Conservation (phyloP, 1,284 basidiomycete genomes). For the Trichosporon sp. region DNA sequence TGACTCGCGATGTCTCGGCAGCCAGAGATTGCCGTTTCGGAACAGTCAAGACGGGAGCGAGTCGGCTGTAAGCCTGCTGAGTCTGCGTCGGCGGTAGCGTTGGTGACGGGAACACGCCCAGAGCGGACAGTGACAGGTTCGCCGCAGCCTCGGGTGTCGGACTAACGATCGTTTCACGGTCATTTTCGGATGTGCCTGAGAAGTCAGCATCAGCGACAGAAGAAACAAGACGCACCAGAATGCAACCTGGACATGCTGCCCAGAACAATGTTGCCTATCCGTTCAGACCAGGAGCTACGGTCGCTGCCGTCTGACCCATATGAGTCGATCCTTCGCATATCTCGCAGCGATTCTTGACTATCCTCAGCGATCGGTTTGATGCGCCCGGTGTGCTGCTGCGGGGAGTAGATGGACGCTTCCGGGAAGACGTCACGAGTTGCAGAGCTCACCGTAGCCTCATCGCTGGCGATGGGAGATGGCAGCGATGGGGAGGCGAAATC, state of each 20-base stretch:
- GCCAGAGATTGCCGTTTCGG: constrained; percentile 7
- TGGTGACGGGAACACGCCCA: neutral
- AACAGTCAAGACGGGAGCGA: neutral
- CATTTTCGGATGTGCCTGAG: neutral
- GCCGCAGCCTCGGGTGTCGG: neutral
- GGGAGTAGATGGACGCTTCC: neutral
- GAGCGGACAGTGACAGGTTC: neutral
- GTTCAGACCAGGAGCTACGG: neutral
- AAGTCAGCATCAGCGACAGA: neutral
- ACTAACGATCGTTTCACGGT: neutral
- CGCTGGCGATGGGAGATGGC: neutral
- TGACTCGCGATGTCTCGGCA: constrained; percentile 5
- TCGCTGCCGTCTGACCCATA: neutral
- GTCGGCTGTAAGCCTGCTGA: neutral
- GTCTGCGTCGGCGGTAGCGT: neutral
- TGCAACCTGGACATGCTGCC: neutral
- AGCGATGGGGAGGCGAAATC: neutral
- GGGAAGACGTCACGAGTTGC: neutral
- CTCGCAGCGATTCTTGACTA: neutral
- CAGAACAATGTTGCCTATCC: neutral
- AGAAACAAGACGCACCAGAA: neutral
- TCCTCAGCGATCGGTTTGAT: neutral
- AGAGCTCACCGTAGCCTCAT: neutral
- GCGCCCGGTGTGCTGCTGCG: neutral
- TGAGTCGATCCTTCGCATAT: neutral